Evolutionary conservation across 2,329 filamentous ascomycete genomes (phyloP).

Genomic region (Stachybotrys echinatus): DNA sequence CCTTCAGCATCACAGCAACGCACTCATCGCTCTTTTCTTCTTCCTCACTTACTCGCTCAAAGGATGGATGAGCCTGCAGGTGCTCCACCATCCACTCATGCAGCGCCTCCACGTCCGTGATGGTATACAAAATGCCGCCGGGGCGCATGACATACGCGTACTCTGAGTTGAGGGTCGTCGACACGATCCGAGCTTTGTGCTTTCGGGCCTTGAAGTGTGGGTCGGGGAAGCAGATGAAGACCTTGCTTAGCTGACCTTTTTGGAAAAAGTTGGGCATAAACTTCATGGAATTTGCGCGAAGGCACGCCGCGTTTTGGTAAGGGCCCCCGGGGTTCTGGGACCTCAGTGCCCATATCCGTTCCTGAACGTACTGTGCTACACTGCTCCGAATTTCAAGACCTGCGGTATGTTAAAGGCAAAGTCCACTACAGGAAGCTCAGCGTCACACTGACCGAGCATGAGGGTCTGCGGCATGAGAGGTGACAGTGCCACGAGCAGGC

Average conservation of each 20-base stretch:
- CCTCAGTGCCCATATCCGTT: conserved; percentile 78
- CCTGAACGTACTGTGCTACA: conserved; percentile 85
- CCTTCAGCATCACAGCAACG: conserved; percentile 67
- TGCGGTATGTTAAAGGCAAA: conserved; percentile 24
- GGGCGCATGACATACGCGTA: conserved; percentile 85
- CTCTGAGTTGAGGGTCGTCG: conserved; percentile 80
- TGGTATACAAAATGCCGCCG: conserved; percentile 87
- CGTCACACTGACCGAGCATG: conserved; percentile 61
- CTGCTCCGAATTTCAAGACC: conserved; percentile 89
- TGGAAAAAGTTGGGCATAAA: conserved; percentile 97
- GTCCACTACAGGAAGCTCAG: neutral
- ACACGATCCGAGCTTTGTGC: conserved; percentile 94
- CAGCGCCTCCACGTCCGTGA: conserved; percentile 93
- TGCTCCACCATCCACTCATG: conserved; percentile 91
- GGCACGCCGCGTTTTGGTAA: conserved; percentile 84
- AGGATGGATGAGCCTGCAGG: conserved; percentile 71
- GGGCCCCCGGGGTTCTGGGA: conserved; percentile 50
- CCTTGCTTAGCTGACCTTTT: conserved; percentile 74
- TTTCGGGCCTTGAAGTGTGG: conserved; percentile 97
- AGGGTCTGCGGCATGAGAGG: conserved; percentile 76
- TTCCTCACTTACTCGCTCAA: conserved; percentile 66
- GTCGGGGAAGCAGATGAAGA: conserved; percentile 98
- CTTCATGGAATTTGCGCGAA: conserved; percentile 97
- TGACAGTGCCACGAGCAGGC: conserved; percentile 78
- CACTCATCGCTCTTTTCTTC: conserved; percentile 66